These are phyloP conservation scores for Crithidia fasciculata DNA, from an alignment of 208 protist species.

Conservation along the genomic window DNA sequence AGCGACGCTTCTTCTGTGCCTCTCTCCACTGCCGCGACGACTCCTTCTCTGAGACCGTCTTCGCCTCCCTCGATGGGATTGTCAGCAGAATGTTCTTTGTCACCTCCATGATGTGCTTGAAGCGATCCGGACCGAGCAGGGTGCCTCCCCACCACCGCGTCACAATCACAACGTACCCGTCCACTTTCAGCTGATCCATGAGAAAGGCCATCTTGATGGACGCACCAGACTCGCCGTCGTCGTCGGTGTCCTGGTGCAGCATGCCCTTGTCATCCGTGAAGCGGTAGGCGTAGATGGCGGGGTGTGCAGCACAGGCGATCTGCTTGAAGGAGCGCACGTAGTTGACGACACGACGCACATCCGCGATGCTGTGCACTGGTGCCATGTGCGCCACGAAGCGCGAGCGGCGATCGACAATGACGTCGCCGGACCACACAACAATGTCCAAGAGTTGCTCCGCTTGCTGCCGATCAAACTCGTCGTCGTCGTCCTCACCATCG, in stretches of 20 bases:
- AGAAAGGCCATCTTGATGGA: conserved; percentile 86
- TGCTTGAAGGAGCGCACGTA: conserved; percentile 57
- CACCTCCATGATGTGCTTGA: conserved; percentile 93
- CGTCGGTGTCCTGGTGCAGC: conserved; percentile 89
- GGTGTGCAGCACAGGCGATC: conserved; percentile 87
- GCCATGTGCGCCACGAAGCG: conserved; percentile 91
- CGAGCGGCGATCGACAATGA: conserved; percentile 83
- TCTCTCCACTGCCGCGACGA: too few relatives aligned
- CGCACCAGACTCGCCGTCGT: conserved; percentile 94
- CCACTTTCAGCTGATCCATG: conserved; percentile 80
- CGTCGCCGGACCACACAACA: conserved; percentile 56
- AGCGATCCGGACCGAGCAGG: conserved; percentile 93
- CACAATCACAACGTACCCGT: conserved; percentile 91
- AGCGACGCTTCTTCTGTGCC: too few relatives aligned
- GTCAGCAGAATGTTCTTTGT: conserved; percentile 73
- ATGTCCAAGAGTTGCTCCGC: conserved; percentile 32
- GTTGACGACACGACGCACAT: conserved; percentile 60
- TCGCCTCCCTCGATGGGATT: conserved; percentile 64
- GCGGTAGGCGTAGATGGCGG: conserved; percentile 95
- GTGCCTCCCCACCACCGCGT: conserved; percentile 97
- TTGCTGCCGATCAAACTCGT: conserved; percentile 17
- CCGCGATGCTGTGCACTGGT: conserved; percentile 47
- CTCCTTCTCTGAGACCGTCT: not conserved
- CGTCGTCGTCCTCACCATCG: conserved; percentile 23
- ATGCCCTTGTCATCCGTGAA: conserved; percentile 65